phyloP scores from a whole-genome alignment of 108 stramenopile species.

The Pinguiococcus pyrenoidosus region DNA sequence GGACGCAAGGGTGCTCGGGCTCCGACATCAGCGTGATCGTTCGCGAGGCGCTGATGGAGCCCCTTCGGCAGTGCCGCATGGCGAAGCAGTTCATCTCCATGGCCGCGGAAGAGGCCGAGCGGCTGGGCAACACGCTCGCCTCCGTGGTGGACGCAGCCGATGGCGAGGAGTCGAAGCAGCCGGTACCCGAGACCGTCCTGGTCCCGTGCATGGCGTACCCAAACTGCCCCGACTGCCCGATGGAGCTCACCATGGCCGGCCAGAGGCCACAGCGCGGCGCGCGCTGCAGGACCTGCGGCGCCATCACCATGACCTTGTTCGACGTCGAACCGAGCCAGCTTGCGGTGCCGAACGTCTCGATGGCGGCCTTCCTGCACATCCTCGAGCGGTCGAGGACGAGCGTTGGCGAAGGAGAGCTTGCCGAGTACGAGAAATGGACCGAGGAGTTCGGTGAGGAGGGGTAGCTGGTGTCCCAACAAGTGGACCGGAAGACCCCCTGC shows the following conservation, averaged over 20 bases:
- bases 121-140: neutral
- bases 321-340: no score
- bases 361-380: constrained; percentile 13
- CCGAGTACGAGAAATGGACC: constrained; percentile 77
- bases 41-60: constrained; percentile 94
- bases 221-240: constrained; percentile 75
- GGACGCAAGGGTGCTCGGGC: constrained; percentile 55
- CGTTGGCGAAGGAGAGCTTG: constrained; percentile 73
- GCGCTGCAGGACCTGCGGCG: constrained; percentile 67
- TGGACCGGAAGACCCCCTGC: no score
- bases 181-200: no score
- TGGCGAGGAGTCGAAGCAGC: no score
- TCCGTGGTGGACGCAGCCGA: constrained; percentile 3
- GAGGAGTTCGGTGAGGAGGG: constrained; percentile 86
- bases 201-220: constrained; percentile 46
- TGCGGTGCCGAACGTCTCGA: constrained; percentile 3
- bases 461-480: no score
- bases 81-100: constrained; percentile 68
- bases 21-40: constrained; percentile 86
- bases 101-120: neutral
- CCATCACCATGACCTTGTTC: constrained; percentile 67
- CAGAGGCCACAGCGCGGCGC: no score
- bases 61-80: constrained; percentile 75
- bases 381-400: constrained; percentile 25
- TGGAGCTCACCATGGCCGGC: constrained; percentile 61